Percentiles rank a stretch among this genome's conserved stretches.
Conservation (phyloP, 192 early-diverging fungal species). For the Umbelopsis sp. region DNA sequence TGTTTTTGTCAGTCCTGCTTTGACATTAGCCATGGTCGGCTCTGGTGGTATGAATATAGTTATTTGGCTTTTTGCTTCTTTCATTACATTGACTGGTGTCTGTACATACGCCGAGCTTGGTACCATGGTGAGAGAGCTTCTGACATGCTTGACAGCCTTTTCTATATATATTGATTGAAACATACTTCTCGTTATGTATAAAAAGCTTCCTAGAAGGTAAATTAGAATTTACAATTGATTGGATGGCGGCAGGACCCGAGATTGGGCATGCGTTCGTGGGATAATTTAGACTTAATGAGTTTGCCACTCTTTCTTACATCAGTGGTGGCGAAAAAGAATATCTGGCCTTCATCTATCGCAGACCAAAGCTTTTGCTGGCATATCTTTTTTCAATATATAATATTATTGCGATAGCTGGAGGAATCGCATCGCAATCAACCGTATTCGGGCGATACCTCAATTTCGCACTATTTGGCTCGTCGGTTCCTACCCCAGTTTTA, state of each 20-base stretch:
- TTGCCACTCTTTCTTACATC: not conserved
- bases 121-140: slow-evolving; percentile 32
- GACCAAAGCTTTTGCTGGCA: slow-evolving; percentile 26
- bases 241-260: too few relatives aligned
- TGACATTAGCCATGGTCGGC: slow-evolving; percentile 29
- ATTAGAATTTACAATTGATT: not conserved
- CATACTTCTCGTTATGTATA: too few relatives aligned
- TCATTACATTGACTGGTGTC: slow-evolving; percentile 22
- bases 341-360: slow-evolving; percentile 30
- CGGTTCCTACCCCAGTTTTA: slow-evolving; percentile 15
- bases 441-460: slow-evolving; percentile 37
- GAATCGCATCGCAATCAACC: slow-evolving; percentile 15
- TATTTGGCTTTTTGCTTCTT: slow-evolving; percentile 30
- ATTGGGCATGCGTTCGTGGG: too few relatives aligned
- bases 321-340: slow-evolving; percentile 37
- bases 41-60: slow-evolving; percentile 40
- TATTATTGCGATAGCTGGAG: slow-evolving; percentile 19
- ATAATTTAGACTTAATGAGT: too few relatives aligned
- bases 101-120: slow-evolving; percentile 35
- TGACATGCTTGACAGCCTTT: too few relatives aligned
- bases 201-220: slow-evolving; percentile 14
- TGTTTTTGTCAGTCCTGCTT: slow-evolving; percentile 34
- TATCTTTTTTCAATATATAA: slow-evolving; percentile 30
- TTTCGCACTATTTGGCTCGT: slow-evolving; percentile 24
- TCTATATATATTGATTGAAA: too few relatives aligned